phyloP scores from a whole-genome alignment of 106 monocot genomes.

The Dendrobium catenatum region DNA sequence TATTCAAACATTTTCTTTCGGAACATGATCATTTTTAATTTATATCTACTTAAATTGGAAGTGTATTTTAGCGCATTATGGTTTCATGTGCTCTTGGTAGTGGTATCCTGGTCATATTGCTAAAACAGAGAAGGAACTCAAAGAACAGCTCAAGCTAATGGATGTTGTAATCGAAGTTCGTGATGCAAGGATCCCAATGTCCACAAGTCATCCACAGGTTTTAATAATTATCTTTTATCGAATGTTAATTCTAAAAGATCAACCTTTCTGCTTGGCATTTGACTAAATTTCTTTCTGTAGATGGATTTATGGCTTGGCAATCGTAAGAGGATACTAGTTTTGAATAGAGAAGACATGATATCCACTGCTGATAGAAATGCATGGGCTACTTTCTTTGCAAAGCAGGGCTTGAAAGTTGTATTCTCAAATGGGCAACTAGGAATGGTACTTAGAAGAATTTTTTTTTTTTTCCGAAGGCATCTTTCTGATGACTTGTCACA shows the following conservation, averaged over 20 bases:
- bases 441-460: conserved; percentile 41
- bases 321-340: conserved; percentile 76
- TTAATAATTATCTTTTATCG: neutral
- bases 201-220: conserved; percentile 91
- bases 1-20: neutral
- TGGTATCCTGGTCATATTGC: conserved; percentile 99
- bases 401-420: conserved; percentile 80
- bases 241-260: neutral
- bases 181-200: conserved; percentile 89
- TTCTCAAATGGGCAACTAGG: conserved; percentile 91
- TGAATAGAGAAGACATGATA: conserved; percentile 99
- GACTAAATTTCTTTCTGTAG: conserved; percentile 24
- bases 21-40: neutral
- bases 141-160: conserved; percentile 89
- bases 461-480: neutral
- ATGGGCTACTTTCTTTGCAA: conserved; percentile 86
- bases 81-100: conserved; percentile 25
- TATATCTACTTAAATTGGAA: neutral
- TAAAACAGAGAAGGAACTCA: conserved; percentile 91
- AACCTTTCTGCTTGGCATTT: neutral
- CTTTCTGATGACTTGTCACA: neutral
- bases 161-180: conserved; percentile 97
- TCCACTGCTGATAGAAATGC: conserved; percentile 84
- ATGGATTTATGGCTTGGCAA: conserved; percentile 98
- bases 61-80: neutral